These are phyloP conservation scores for Nannochloropsis gaditana DNA, from an alignment of 108 stramenopile species.

Conservation along the genomic window DNA sequence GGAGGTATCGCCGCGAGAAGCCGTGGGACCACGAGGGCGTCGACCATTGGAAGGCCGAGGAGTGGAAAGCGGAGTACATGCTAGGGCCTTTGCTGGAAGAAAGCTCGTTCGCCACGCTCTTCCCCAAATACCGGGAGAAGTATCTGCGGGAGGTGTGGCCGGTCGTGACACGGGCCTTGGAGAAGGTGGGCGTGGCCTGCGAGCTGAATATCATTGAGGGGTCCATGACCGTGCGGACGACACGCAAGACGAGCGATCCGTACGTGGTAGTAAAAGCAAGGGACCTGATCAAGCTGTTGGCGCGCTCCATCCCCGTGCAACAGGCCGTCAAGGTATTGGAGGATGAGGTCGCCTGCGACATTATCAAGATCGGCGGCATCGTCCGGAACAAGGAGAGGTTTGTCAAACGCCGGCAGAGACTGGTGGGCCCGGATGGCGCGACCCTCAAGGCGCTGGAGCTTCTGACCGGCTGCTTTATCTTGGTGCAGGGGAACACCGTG, in stretches of 20 bases:
- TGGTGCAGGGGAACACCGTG: slow-evolving; percentile 97
- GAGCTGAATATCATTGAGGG: slow-evolving; percentile 84
- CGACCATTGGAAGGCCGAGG: slow-evolving; percentile 87
- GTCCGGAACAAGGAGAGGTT: slow-evolving; percentile 98
- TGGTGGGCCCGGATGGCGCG: slow-evolving; percentile 93
- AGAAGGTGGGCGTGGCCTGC: slow-evolving; percentile 61
- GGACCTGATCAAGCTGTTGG: slow-evolving; percentile 90
- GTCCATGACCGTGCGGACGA: slow-evolving; percentile 96
- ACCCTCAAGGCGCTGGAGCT: slow-evolving; percentile 97
- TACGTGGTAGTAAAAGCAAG: slow-evolving; percentile 88
- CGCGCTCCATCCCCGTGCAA: slow-evolving; percentile 61
- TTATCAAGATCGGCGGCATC: slow-evolving; percentile 97
- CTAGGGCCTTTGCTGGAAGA: slow-evolving; percentile 85
- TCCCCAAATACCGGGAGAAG: slow-evolving; percentile 96
- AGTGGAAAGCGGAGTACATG: slow-evolving; percentile 49
- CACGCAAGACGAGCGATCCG: slow-evolving; percentile 85
- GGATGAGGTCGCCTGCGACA: slow-evolving; percentile 90
- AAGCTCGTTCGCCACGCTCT: slow-evolving; percentile 94
- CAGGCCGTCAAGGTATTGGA: slow-evolving; percentile 88
- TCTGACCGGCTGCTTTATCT: slow-evolving; percentile 89
- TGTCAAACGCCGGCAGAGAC: slow-evolving; percentile 88
- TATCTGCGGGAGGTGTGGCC: slow-evolving; percentile 98
- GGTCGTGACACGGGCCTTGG: slow-evolving; percentile 79
- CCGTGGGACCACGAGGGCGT: slow-evolving; percentile 95
- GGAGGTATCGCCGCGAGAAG: slow-evolving; percentile 93